phyloP scores from a whole-genome alignment of 2,329 filamentous ascomycete species.

The Daldinia sp. region DNA sequence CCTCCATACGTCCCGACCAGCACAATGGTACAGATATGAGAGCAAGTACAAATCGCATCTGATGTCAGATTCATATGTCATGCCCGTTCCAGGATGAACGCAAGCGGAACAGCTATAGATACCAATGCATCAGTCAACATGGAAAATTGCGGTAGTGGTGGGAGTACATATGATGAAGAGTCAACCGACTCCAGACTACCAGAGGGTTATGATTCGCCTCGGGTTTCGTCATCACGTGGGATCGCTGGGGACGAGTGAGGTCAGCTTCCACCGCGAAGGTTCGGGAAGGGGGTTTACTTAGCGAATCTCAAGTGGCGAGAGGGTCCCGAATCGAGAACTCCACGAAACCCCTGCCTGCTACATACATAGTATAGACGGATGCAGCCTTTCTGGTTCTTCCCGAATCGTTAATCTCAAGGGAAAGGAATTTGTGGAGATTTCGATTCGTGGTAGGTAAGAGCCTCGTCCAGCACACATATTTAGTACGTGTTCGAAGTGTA shows the following conservation, averaged over 20 bases:
- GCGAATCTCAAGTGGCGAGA: constrained; percentile 29
- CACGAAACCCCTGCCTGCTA: constrained; percentile 8
- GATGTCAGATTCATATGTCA: constrained; percentile 42
- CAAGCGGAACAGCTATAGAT: constrained; percentile 15
- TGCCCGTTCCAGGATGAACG: constrained; percentile 16
- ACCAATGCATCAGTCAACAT: neutral
- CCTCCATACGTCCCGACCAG: constrained; percentile 13
- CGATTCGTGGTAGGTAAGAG: constrained; percentile 26
- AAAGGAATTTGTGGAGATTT: constrained; percentile 25
- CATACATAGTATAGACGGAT: constrained; percentile 13
- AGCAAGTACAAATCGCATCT: constrained; percentile 21
- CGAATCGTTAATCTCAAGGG: constrained; percentile 22
- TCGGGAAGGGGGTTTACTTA: constrained; percentile 17
- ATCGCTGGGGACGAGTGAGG: constrained; percentile 39
- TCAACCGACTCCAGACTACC: constrained; percentile 5
- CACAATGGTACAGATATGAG: constrained; percentile 15
- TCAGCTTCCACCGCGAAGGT: constrained; percentile 34
- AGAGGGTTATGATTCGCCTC: constrained; percentile 29
- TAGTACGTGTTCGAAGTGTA: constrained; percentile 7
- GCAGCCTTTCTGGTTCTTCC: constrained; percentile 24
- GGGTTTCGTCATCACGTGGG: constrained; percentile 48
- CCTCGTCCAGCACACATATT: constrained; percentile 21
- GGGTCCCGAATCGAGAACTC: constrained; percentile 24
- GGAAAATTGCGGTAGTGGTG: neutral
- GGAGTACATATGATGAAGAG: constrained; percentile 16